Conservation (phyloP, 176 grass and related monocot genomes). For the Phragmites australis region DNA sequence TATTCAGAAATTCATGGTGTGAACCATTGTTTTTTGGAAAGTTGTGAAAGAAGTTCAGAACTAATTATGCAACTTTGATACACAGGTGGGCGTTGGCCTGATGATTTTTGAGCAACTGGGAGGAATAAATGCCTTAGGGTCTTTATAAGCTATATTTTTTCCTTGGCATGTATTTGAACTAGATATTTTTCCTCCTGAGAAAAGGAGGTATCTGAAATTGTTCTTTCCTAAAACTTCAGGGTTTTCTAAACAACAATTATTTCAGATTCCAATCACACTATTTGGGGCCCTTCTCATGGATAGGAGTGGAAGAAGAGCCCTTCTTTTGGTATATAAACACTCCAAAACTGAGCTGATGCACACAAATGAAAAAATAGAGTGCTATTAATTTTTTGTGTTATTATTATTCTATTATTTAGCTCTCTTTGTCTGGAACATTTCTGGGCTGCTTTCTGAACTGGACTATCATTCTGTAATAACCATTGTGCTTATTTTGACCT, state of each 20-base stretch:
- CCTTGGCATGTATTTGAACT: too few relatives aligned
- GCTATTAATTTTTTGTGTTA: conserved; percentile 5
- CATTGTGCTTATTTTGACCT: conserved; percentile 20
- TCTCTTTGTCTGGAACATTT: conserved; percentile 70
- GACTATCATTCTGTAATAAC: conserved; percentile 35
- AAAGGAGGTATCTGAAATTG: too few relatives aligned
- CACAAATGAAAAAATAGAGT: not conserved
- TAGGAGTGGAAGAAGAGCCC: conserved; percentile 66
- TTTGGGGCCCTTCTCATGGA: conserved; percentile 77
- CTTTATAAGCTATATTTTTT: too few relatives aligned
- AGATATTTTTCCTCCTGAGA: too few relatives aligned
- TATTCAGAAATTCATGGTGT: too few relatives aligned
- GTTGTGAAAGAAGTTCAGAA: too few relatives aligned
- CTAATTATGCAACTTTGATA: too few relatives aligned
- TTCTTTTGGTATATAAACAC: conserved; percentile 63
- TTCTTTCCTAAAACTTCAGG: too few relatives aligned
- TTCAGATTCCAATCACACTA: conserved; percentile 68
- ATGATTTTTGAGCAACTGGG: too few relatives aligned
- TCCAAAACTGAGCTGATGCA: conserved; percentile 29
- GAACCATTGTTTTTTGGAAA: too few relatives aligned
- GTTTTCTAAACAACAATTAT: conserved; percentile 22
- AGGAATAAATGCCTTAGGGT: too few relatives aligned
- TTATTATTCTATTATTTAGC: conserved; percentile 43
- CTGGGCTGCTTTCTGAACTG: conserved; percentile 63
- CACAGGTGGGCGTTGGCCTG: too few relatives aligned